Conservation (phyloP, 495 filamentous ascomycete species). For the Aspergillus ellipticus region DNA sequence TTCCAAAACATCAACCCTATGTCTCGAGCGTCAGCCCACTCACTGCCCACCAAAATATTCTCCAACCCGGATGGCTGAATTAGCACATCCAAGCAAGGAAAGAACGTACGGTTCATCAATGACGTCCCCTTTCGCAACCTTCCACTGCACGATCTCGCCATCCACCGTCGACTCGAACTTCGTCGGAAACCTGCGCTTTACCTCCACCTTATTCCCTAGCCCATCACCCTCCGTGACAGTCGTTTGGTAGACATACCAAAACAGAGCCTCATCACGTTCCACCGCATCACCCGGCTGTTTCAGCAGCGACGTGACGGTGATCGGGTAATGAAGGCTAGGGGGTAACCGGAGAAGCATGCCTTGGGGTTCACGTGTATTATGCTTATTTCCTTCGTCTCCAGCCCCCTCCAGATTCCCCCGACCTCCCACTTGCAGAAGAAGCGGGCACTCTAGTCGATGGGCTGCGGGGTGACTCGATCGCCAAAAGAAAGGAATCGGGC, state of each 20-base stretch:
- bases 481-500: conserved; percentile 16
- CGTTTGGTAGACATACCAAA: conserved; percentile 81
- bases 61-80: neutral
- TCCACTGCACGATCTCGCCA: conserved; percentile 73
- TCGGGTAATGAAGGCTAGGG: conserved; percentile 76
- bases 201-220: conserved; percentile 60
- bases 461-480: conserved; percentile 14
- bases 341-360: conserved; percentile 53
- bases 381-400: conserved; percentile 7
- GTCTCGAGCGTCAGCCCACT: conserved; percentile 10
- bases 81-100: neutral
- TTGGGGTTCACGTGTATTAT: conserved; percentile 8
- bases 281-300: conserved; percentile 72
- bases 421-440: neutral
- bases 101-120: conserved; percentile 48
- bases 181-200: conserved; percentile 66
- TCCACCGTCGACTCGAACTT: conserved; percentile 80
- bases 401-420: conserved; percentile 11
- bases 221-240: conserved; percentile 70
- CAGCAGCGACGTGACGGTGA: conserved; percentile 85
- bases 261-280: conserved; percentile 67
- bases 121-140: conserved; percentile 65
- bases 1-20: conserved; percentile 58
- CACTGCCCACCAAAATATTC: no score
- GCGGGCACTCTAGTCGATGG: neutral